Evolutionary conservation across 164 flowering plant species (phyloP), one percentile per base, ranked within the genome.

Genomic region (Saururus chinensis): DNA sequence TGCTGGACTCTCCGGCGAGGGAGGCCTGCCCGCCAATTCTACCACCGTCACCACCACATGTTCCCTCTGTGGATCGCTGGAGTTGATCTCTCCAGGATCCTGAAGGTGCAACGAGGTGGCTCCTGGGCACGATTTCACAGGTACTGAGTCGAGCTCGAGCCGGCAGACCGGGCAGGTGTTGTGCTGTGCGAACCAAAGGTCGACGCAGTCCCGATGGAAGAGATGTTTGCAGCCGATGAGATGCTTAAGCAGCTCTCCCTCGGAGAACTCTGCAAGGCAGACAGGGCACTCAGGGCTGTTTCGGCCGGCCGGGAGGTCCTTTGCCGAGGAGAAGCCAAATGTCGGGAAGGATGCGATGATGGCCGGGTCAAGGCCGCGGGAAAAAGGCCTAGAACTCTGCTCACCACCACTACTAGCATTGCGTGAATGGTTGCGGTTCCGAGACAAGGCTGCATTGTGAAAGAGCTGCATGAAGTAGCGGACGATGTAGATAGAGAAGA

Each of bases 141-240:
- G n/a, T 14, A 23, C 58, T 17, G 58, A 30, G 58, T 55, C 35
- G 58, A 55, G 58, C 35, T 55, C 19, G 35, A 12, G 58, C 0
- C 98, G 87, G 68, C 95, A 92, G 24, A 86, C 88, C 0, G 95
- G 96, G 53, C 98, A 92, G 0, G 96, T 81, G 14, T 75, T 80
- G 66, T 87, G 96, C 4, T 83, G 75, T 23, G 60, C 77, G 12
- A 89, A 77, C 98, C 96, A 92, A 1, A 84, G 77, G 69, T 86
- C 93, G n/a, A 92, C 79, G 69, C 98, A 89, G n/a, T 89, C 89
- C 37, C 76, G 82, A 65, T 89, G 95, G 73, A 87, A 92, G 0
- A 81, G 86, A 70, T 92, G 98, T 74, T 61, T 75, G 61, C 98
- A 92, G 1, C 63, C 59, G 0, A 88, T 70, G 35, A 92, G 30